Evolutionary conservation across 257 asterid species (phyloP).

Genomic region (Haberlea rhodopensis): DNA sequence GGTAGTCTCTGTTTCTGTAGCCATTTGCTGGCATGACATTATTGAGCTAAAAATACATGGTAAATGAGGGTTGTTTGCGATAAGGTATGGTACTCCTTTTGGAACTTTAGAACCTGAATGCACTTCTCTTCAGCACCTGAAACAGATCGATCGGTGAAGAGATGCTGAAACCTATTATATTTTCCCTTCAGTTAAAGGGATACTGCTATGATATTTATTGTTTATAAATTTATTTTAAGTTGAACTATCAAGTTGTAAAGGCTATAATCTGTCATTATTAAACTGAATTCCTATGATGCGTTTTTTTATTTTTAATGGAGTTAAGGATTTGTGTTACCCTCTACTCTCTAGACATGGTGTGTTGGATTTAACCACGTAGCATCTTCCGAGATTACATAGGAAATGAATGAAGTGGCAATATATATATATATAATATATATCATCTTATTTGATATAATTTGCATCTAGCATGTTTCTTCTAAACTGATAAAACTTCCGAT

Average conservation of each 20-base stretch:
- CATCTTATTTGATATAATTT: conserved; percentile 8
- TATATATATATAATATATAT: too few species aligned
- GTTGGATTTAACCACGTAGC: conserved; percentile 10
- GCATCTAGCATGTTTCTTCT: conserved; percentile 19
- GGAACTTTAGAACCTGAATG: not conserved
- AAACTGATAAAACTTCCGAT: conserved; percentile 32
- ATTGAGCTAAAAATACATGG: not conserved
- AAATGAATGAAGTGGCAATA: conserved; percentile 17
- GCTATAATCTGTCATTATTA: conserved; percentile 17
- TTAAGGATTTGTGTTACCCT: conserved; percentile 13
- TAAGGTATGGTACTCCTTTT: too few species aligned
- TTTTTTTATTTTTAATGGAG: conserved; percentile 21
- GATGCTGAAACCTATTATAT: not conserved
- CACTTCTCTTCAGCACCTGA: not conserved
- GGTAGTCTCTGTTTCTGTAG: too few species aligned
- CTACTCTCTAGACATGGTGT: not conserved
- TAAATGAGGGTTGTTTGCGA: not conserved
- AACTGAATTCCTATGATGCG: conserved; percentile 7
- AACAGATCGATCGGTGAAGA: not conserved
- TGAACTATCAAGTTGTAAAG: not conserved
- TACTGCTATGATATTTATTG: not conserved
- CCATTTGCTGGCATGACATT: conserved; percentile 11
- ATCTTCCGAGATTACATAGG: conserved; percentile 8
- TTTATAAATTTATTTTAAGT: not conserved
- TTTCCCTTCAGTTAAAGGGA: too few species aligned